Evolutionary conservation across 768 basidiomycete species (phyloP).

Genomic region (Leucosporidium scottii): DNA sequence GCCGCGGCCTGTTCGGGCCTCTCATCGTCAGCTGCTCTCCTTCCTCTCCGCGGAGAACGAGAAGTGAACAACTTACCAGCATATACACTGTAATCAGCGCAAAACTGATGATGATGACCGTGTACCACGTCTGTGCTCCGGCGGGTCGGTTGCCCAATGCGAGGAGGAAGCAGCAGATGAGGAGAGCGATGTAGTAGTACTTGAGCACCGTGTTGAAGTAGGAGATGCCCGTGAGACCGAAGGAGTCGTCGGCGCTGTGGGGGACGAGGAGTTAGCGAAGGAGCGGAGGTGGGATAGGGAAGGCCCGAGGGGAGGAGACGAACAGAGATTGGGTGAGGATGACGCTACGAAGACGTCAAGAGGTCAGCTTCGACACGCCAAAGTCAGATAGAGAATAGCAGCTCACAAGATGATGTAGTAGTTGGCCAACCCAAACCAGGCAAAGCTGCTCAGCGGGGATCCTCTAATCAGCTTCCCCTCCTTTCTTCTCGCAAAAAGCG

Average conservation of each 20-base stretch:
- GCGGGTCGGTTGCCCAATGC: slow-evolving; percentile 39
- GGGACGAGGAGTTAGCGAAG: neutral
- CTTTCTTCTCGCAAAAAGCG: neutral
- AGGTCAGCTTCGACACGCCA: no score
- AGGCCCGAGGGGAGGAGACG: neutral
- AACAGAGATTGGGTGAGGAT: slow-evolving; percentile 61
- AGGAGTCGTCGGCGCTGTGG: slow-evolving; percentile 51
- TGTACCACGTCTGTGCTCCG: slow-evolving; percentile 75
- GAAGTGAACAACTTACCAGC: slow-evolving; percentile 55
- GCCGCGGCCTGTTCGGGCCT: slow-evolving; percentile 55
- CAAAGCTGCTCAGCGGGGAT: neutral
- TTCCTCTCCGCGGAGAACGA: no score
- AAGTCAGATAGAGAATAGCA: no score
- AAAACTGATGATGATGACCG: slow-evolving; percentile 76
- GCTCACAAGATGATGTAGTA: slow-evolving; percentile 40
- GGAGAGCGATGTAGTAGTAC: slow-evolving; percentile 79
- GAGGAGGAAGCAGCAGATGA: slow-evolving; percentile 43
- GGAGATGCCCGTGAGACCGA: slow-evolving; percentile 57
- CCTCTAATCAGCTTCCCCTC: neutral
- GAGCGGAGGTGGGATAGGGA: no score
- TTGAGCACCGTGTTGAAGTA: slow-evolving; percentile 61
- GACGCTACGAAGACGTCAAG: slow-evolving; percentile 55
- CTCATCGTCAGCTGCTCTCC: neutral
- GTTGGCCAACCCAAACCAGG: slow-evolving; percentile 30
- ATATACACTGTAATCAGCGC: slow-evolving; percentile 90